Base-by-base conservation (phyloP, 495 filamentous ascomycete genomes). In the Podospora conica region DNA sequence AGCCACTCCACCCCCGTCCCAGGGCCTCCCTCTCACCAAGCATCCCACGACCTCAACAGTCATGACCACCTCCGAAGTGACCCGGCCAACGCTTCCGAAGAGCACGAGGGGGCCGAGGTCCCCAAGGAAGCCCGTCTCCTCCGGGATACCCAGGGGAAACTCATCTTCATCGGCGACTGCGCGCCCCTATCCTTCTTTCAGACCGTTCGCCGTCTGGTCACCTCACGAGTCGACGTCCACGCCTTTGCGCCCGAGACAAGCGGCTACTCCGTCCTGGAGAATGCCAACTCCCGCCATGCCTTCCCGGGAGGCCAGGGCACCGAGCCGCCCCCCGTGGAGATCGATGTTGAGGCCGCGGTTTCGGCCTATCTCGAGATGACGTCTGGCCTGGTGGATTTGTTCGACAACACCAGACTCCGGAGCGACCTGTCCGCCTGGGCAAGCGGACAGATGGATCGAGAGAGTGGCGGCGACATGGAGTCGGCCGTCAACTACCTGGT, bases 151-250 rank as follows among this genome's bases (percentile, higher is more conserved):
- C 81, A 84, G 55, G 85, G 85, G 1, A 87, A 86, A 70, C 81
- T 86, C 48, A 77, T 83, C 58, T 91, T 90, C 69, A 83, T 90
- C 64, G 88, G 88, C 11, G 88, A 91, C 65, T 88, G 87, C 12
- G 87, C 88, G 15, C 87, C 86, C 53, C 77, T 90, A 28, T 88
- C 88, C 0, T 87, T 89, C 68, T 79, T 90, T 65, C 87, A 90
- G 72, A 86, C 86, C 23, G 80, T 90, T 53, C 85, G 87, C 7
- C 81, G 86, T 54, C 85, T 91, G 27, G 87, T 91, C n/a, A 85
- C 83, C 9, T 83, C 83, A 9, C 81, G 83, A 3, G 84, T 87
- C 31, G 88, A 88, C 22, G 78, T 83, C 3, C 84, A 86, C 53
- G 82, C 84, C 15, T 90, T 91, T 55, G 86, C 86, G 3, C 83